Evolutionary conservation across 2,329 filamentous ascomycete genomes (phyloP).

Genomic region (Nothophoma quercina): DNA sequence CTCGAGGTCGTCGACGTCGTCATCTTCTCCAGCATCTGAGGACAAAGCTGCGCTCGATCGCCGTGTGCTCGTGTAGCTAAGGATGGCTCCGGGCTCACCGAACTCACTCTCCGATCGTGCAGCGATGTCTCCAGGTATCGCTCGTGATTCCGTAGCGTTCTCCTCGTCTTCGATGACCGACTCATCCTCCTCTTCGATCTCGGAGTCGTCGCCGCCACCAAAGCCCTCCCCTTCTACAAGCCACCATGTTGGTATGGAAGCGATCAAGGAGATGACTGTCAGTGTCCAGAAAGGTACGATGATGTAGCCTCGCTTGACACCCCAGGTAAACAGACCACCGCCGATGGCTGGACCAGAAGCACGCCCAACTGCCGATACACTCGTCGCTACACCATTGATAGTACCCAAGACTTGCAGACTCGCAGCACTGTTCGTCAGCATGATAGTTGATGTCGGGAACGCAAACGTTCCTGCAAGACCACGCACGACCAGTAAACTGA

Average conservation of each 20-base stretch:
- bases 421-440: conserved; percentile 85
- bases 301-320: conserved; percentile 77
- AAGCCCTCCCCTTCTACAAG: conserved; percentile 78
- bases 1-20: conserved; percentile 17
- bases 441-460: conserved; percentile 88
- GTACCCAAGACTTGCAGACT: conserved; percentile 83
- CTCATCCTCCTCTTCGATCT: conserved; percentile 47
- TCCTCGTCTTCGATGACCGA: conserved; percentile 25
- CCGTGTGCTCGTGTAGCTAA: conserved; percentile 44
- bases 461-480: conserved; percentile 80
- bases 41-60: conserved; percentile 35
- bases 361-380: conserved; percentile 79
- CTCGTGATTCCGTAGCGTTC: conserved; percentile 3
- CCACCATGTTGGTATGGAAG: conserved; percentile 75
- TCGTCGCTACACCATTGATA: conserved; percentile 88
- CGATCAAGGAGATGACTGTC: conserved; percentile 67
- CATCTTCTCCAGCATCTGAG: conserved; percentile 33
- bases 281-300: conserved; percentile 84
- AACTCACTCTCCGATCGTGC: conserved; percentile 49
- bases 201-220: conserved; percentile 48
- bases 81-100: conserved; percentile 42
- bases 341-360: conserved; percentile 78
- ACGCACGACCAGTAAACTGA: conserved; percentile 75
- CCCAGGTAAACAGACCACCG: conserved; percentile 77
- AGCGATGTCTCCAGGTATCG: conserved; percentile 22